A percentile compares a stretch with the other conserved stretches of the same genome.
These are phyloP conservation scores for Stevia rebaudiana DNA, from an alignment of 140 eudicot species.

Conservation along the genomic window DNA sequence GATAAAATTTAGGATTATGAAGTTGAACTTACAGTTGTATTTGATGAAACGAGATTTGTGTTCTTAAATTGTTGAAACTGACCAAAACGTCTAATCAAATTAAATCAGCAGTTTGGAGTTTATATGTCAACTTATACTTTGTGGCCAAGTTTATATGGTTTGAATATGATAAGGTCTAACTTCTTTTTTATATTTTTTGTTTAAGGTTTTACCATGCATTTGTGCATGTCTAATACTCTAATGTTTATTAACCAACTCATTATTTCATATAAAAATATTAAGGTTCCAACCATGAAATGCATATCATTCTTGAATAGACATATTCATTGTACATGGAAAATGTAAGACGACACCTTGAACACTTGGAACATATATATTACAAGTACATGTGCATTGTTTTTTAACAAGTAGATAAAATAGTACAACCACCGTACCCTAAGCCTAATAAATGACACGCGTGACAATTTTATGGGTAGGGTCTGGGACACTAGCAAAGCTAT, in stretches of 20 bases:
- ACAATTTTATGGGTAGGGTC: too few relatives aligned
- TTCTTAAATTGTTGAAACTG: background rate
- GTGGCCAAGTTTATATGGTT: too few relatives aligned
- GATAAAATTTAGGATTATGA: background rate
- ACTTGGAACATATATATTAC: background rate
- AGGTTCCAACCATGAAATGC: too few relatives aligned
- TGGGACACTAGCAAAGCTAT: too few relatives aligned
- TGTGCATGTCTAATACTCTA: background rate
- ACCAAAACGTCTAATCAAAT: background rate
- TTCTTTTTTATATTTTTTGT: background rate
- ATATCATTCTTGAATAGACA: too few relatives aligned
- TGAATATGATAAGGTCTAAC: background rate
- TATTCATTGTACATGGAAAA: too few relatives aligned
- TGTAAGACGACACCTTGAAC: background rate
- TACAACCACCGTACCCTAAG: too few relatives aligned
- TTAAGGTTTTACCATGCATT: background rate
- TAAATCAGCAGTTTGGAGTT: background rate
- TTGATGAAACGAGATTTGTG: background rate
- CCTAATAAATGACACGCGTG: too few relatives aligned
- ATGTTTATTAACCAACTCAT: too few relatives aligned
- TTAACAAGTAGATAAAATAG: too few relatives aligned
- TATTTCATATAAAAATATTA: too few relatives aligned
- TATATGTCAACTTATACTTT: too few relatives aligned
- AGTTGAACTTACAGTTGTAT: background rate
- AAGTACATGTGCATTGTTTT: background rate